Evolutionary conservation across 2,329 filamentous ascomycete genomes (phyloP).

Genomic region (Cladophialophora immunda): DNA sequence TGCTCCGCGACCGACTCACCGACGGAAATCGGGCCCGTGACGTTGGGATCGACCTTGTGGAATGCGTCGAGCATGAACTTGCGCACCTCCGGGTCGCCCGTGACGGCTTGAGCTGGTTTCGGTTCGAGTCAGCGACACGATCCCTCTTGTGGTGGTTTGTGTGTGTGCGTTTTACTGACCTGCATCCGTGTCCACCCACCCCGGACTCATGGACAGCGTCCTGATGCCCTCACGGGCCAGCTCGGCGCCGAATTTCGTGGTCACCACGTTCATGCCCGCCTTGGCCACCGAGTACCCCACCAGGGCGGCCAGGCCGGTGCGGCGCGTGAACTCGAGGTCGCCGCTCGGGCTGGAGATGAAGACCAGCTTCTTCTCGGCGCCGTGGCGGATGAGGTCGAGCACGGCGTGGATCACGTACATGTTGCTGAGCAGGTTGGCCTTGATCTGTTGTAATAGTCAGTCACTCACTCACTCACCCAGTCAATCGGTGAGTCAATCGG

Average conservation of each 20-base stretch:
- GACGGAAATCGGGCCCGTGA: neutral
- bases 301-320: constrained; percentile 26
- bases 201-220: constrained; percentile 47
- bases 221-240: constrained; percentile 46
- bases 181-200: constrained; percentile 43
- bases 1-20: neutral
- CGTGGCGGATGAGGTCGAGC: constrained; percentile 52
- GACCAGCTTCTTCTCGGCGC: constrained; percentile 53
- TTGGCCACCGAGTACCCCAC: constrained; percentile 51
- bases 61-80: neutral
- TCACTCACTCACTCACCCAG: too few relatives aligned
- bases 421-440: constrained; percentile 32
- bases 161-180: constrained; percentile 28
- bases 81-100: neutral
- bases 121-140: neutral
- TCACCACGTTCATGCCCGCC: constrained; percentile 51
- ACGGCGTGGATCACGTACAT: constrained; percentile 47
- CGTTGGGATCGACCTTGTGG: neutral
- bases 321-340: constrained; percentile 41
- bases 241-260: constrained; percentile 53
- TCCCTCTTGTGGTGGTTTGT: too few relatives aligned
- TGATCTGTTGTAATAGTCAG: too few relatives aligned
- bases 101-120: neutral
- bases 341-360: constrained; percentile 51
- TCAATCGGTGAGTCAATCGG: too few relatives aligned